Evolutionary conservation across 148 eudicot genomes (phyloP).

Genomic region (Spergularia bocconei): DNA sequence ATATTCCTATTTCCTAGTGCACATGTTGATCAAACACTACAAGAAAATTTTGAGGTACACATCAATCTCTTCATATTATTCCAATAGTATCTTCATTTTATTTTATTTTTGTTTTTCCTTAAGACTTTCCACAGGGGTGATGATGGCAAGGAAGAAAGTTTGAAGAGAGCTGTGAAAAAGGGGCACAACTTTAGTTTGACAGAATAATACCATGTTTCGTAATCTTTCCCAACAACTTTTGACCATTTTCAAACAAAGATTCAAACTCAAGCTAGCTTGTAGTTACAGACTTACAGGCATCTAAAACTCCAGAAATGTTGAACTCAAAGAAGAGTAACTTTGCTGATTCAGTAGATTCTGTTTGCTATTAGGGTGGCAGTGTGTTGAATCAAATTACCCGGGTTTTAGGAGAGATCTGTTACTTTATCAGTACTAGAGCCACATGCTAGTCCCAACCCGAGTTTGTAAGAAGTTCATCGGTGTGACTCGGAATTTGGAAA

Average conservation of each 20-base stretch:
- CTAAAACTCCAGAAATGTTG: too few relatives aligned
- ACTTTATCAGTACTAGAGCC: too few relatives aligned
- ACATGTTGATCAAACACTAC: background rate
- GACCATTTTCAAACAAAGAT: constrained; percentile 17
- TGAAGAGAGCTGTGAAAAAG: constrained; percentile 19
- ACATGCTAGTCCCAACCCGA: background rate
- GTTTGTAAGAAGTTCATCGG: too few relatives aligned
- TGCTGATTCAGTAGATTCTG: background rate
- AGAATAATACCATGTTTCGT: background rate
- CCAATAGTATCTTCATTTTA: background rate
- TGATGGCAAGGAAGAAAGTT: constrained; percentile 10
- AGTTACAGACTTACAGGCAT: too few relatives aligned
- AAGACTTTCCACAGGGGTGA: background rate
- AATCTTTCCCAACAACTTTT: constrained; percentile 23
- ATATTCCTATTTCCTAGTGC: background rate
- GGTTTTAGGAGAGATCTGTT: background rate
- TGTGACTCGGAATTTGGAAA: too few relatives aligned
- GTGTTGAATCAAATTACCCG: background rate
- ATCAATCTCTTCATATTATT: background rate
- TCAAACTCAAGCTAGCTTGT: background rate
- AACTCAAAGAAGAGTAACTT: background rate
- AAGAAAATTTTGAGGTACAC: background rate
- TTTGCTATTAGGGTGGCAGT: background rate
- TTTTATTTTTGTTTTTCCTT: background rate
- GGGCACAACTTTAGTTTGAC: constrained; percentile 18